A percentile compares a stretch with the other conserved stretches of the same genome.
phyloP scores from a whole-genome alignment of 495 filamentous ascomycete genomes.

The Aspergillus nanangensis region DNA sequence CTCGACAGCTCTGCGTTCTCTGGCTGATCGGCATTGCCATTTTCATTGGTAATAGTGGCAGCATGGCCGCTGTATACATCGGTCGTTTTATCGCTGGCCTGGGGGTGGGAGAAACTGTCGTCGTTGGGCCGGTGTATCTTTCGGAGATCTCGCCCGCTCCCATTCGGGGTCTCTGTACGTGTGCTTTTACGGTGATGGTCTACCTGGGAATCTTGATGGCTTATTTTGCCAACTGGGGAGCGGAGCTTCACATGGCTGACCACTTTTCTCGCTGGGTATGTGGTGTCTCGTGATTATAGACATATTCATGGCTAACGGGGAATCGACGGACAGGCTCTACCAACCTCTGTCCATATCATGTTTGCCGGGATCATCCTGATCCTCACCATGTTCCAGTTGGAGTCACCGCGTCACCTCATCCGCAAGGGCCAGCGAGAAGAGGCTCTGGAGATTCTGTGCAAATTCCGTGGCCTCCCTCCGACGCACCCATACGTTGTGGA shows the following conservation, averaged over 20 bases:
- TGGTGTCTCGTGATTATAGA: background rate
- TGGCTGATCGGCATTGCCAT: constrained; percentile 64
- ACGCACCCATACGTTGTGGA: constrained; percentile 55
- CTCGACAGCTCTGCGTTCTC: constrained; percentile 54
- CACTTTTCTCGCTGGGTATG: background rate
- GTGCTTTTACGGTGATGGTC: constrained; percentile 53
- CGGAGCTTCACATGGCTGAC: constrained; percentile 28
- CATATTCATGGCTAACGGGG: no score
- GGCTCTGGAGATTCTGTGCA: constrained; percentile 43
- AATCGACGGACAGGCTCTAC: constrained; percentile 53
- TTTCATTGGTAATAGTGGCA: constrained; percentile 55
- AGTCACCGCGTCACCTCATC: constrained; percentile 63
- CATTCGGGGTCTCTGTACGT: constrained; percentile 61
- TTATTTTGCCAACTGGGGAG: constrained; percentile 44
- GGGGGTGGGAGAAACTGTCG: constrained; percentile 60
- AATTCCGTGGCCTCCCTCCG: constrained; percentile 42
- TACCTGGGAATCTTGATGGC: constrained; percentile 41
- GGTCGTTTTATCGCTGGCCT: constrained; percentile 63
- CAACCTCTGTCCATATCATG: constrained; percentile 62
- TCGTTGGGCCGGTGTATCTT: constrained; percentile 50
- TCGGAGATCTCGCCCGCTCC: constrained; percentile 49
- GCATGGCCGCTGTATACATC: constrained; percentile 55
- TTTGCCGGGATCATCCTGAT: constrained; percentile 61
- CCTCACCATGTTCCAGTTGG: constrained; percentile 48
- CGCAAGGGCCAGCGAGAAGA: constrained; percentile 58